Conservation (phyloP, 352 stramenopile species). For the Albugo candida region DNA sequence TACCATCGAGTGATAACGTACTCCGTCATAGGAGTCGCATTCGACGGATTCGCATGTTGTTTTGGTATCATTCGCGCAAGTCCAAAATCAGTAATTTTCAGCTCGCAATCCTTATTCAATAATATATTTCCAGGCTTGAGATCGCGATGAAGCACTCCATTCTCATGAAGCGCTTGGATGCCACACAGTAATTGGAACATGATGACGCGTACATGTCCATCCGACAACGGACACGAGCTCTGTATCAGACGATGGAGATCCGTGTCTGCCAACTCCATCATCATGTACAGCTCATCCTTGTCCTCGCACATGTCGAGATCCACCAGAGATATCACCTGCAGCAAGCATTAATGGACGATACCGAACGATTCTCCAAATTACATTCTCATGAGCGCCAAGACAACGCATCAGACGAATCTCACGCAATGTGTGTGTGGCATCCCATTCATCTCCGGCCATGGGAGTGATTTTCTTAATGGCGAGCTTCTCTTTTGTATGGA, state of each 20-base stretch:
- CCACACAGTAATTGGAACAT: slow-evolving; percentile 72
- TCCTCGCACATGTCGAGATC: slow-evolving; percentile 80
- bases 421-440: slow-evolving; percentile 78
- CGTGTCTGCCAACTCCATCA: slow-evolving; percentile 90
- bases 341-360: background rate
- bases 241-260: slow-evolving; percentile 84
- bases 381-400: slow-evolving; percentile 80
- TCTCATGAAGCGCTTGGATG: slow-evolving; percentile 86
- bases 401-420: slow-evolving; percentile 83
- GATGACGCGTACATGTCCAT: slow-evolving; percentile 71
- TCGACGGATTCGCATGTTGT: slow-evolving; percentile 8
- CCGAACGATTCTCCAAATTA: slow-evolving; percentile 10
- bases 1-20: slow-evolving; percentile 87
- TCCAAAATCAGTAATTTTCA: slow-evolving; percentile 90
- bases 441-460: slow-evolving; percentile 78
- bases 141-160: slow-evolving; percentile 85
- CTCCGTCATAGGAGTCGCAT: slow-evolving; percentile 63
- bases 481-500: slow-evolving; percentile 55
- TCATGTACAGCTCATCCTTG: slow-evolving; percentile 91
- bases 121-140: slow-evolving; percentile 89
- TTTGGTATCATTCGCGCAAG: slow-evolving; percentile 75
- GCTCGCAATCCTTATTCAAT: slow-evolving; percentile 83
- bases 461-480: slow-evolving; percentile 87
- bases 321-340: slow-evolving; percentile 76
- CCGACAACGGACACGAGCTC: slow-evolving; percentile 59